Evolutionary conservation across 495 filamentous ascomycete species (phyloP).

Genomic region (Xylaria bambusicola): DNA sequence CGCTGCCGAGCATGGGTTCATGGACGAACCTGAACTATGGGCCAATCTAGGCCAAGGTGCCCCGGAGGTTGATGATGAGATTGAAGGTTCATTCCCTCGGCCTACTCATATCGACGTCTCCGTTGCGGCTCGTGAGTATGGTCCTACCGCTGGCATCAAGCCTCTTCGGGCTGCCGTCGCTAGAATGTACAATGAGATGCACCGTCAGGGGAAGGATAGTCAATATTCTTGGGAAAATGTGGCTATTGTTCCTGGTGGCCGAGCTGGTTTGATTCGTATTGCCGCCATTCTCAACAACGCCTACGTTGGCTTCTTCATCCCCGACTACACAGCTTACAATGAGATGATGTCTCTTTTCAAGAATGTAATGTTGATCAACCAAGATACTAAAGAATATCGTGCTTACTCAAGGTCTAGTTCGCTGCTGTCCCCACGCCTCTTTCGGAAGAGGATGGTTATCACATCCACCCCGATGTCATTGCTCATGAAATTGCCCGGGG

Average conservation of each 20-base stretch:
- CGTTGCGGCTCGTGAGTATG: slow-evolving; percentile 80
- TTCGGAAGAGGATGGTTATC: slow-evolving; percentile 78
- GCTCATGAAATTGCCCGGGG: slow-evolving; percentile 86
- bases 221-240: slow-evolving; percentile 99
- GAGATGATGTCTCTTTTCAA: slow-evolving; percentile 94
- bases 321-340: slow-evolving; percentile 79
- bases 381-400: neutral
- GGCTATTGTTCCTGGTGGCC: slow-evolving; percentile 93
- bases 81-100: slow-evolving; percentile 85
- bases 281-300: slow-evolving; percentile 91
- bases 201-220: slow-evolving; percentile 82
- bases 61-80: slow-evolving; percentile 91
- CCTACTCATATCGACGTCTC: slow-evolving; percentile 79
- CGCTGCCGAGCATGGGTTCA: slow-evolving; percentile 76
- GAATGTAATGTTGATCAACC: slow-evolving; percentile 56
- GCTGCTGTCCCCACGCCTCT: slow-evolving; percentile 87
- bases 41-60: slow-evolving; percentile 95
- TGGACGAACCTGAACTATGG: slow-evolving; percentile 80
- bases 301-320: slow-evolving; percentile 87
- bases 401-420: slow-evolving; percentile 58
- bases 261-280: slow-evolving; percentile 90
- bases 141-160: slow-evolving; percentile 92
- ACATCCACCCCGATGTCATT: slow-evolving; percentile 90
- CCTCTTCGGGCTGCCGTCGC: slow-evolving; percentile 88
- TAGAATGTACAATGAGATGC: slow-evolving; percentile 87